These are phyloP conservation scores for Cardamine occulta DNA, from an alignment of 345 rosid genomes.

Conservation along the genomic window DNA sequence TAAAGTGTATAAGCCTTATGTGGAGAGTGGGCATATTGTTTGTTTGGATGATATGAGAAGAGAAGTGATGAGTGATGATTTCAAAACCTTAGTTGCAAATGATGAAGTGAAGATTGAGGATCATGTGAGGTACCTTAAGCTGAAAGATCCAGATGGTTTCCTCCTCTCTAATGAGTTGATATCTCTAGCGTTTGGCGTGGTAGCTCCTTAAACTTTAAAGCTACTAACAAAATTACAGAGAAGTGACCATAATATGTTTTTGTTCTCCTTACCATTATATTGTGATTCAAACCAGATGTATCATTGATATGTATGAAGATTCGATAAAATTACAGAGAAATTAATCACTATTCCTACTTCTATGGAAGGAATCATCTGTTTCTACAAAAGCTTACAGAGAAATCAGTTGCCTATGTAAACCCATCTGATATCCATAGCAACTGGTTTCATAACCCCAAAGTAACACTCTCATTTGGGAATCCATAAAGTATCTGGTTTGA, in stretches of 20 bases:
- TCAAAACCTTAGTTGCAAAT: constrained; percentile 40
- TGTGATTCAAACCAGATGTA: constrained; percentile 3
- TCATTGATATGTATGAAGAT: constrained; percentile 27
- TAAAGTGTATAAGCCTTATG: constrained; percentile 59
- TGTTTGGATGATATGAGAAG: constrained; percentile 66
- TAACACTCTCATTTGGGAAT: constrained; percentile 18
- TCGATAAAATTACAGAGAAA: constrained; percentile 24
- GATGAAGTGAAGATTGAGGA: constrained; percentile 45
- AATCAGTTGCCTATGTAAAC: constrained; percentile 7
- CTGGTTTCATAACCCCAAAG: constrained; percentile 9
- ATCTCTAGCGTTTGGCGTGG: constrained; percentile 64
- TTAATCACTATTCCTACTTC: constrained; percentile 20
- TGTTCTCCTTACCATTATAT: not conserved
- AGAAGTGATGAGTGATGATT: constrained; percentile 50
- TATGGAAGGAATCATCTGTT: constrained; percentile 22
- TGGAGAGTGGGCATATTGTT: constrained; percentile 74
- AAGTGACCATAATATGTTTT: not conserved
- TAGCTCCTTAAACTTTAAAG: constrained; percentile 48
- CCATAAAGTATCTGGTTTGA: constrained; percentile 11
- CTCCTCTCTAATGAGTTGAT: constrained; percentile 85
- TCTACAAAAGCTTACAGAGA: constrained; percentile 25
- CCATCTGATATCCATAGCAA: constrained; percentile 21
- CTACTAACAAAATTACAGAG: not conserved
- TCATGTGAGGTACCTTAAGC: constrained; percentile 60
- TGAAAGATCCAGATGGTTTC: constrained; percentile 91